Evolutionary conservation across 2,329 filamentous ascomycete genomes (phyloP), one percentile per base, ranked within the genome.

Genomic region (Colletotrichum cordylinicola): DNA sequence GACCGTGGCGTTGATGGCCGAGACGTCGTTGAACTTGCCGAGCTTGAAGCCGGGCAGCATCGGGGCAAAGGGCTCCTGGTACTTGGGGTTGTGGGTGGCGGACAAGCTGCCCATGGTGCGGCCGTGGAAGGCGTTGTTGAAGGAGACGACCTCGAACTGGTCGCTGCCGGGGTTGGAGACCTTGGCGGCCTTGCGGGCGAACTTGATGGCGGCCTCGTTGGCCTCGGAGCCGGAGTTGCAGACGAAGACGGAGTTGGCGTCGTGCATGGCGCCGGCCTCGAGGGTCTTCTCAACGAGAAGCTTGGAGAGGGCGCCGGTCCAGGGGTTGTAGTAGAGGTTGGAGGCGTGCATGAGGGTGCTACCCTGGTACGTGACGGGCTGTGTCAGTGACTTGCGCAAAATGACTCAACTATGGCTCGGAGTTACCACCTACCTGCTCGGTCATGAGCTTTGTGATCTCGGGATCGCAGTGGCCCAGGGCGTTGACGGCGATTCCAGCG

Each of bases 51-150:
- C 97, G 0, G 97, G 96, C 2, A 99, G 88, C 96, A 99, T 98
- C 48, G 97, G 97, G 16, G 95, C 90, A 83, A 99, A 99, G 0
- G 97, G 97, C 80, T 93, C 92, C 86, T 99, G 97, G 86, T 99
- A 99, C 85, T 99, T 99, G 21, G 96, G 95, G 86, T 98, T 99
- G 64, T 96, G 97, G 7, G 97, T 99, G 13, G 97, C 97, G n/a
- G 95, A 98, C 60, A 99, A 87, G 74, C 94, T 93, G 67, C 97
- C 97, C 95, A 98, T 98, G 18, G 97, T 98, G 75, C 97, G 94
- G 80, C 97, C 97, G 85, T 99, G 97, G 90, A 99, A 99, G 52
- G 95, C 96, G 80, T 94, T 93, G 80, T 95, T 88, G 88, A 98
- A 99, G 18, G 95, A 98, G 67, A 98, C 95, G 64, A 99, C 87